Base-by-base conservation (phyloP, 371 early-diverging fungal species). In the Gilbertella persicaria region DNA sequence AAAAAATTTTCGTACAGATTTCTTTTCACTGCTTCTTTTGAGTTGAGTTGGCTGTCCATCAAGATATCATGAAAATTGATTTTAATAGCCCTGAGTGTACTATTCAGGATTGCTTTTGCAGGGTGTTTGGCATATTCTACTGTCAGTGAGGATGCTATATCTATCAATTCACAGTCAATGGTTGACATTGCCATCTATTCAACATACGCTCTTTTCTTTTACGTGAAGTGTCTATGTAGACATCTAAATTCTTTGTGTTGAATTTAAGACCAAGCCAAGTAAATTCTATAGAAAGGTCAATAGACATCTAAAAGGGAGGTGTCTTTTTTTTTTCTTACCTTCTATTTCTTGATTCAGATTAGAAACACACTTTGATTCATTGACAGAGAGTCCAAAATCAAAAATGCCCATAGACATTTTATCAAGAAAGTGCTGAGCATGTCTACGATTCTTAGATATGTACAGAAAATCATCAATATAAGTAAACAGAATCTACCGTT, bases 391-490 rank as follows among this genome's bases (percentile, higher is more conserved):
- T 0, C 37, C 50, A 21, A 39, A 48, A 87, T 75, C 30, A 58
- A 53, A 55, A 83, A 89, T 3, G 83, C 62, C 66, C 23, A 66
- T 49, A 23, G 83, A 45, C 63, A 93, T 86, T 7, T 53, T 38
- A 2, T 50, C 30, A 0, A 82, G 14, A 86, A 42, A 79, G 67
- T 3, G 57, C 61, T 42, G 60, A 57, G 41, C 60, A 41, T 37
- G 70, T 52, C 23, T 83, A 0, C 12, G 23, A 16, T 45, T 28
- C 25, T 38, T 58, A 5, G 58, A 89, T 12, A 95, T 72, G 38
- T 86, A 81, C 25, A 96, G 53, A 66, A 92, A 93, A 55, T 96
- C 96, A 49, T 96, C 96, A 0, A 91, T 78, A 30, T 84, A 80
- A 5, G 89, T 82, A 35, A 95, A 56, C 6, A 96, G 29, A 0